Evolutionary conservation across 1,284 basidiomycete species (phyloP), one percentile per base, ranked within the genome.

Genomic region (Coniophora puteana): DNA sequence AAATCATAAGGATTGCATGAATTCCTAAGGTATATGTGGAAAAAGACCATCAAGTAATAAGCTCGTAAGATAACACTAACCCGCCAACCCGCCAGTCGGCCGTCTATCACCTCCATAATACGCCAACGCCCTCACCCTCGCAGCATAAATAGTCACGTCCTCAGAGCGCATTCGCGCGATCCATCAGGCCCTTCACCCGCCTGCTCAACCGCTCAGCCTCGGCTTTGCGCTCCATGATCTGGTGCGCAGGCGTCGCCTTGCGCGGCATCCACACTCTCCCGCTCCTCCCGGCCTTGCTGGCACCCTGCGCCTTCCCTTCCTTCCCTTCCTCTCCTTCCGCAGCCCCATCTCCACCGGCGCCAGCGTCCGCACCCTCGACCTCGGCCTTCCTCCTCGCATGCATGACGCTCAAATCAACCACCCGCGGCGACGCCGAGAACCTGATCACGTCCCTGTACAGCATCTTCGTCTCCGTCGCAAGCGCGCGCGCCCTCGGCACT

Each of bases 381-480:
- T 61, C 60, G 43, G 75, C 69, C n/a, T 63, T 63, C 13, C 77
- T 67, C 49, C 66, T 74, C 25, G 71, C 68, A 41, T 77, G 74
- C 42, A 82, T 54, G 17, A 62, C 68, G 0, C 87, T 85, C 20
- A 95, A 69, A 61, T 95, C 91, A 27, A 96, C 84, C 27, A 96
- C 81, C 7, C 78, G 75, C 0, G 89, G 83, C 2, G 80, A 78
- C 0, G 89, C 80, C 0, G 89, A 85, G 59, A 87, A 91, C 51
- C 76, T 72, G 49, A 93, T 81, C 8, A 94, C 83, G 45, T 93
- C 89, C 23, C 84, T 77, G 54, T 89, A 89, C 8, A 95, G 69
- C 22, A 85, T 57, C 58, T 89, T 93, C 2, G 86, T 86, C 59
- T 93, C 88, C 0, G 82, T 83, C 1, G 82, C 71, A 32, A 94